Percentiles rank a stretch among this genome's conserved stretches.
These are phyloP conservation scores for Saccharomycopsis fibuligera DNA, from an alignment of 805 yeast genomes.

Conservation along the genomic window DNA sequence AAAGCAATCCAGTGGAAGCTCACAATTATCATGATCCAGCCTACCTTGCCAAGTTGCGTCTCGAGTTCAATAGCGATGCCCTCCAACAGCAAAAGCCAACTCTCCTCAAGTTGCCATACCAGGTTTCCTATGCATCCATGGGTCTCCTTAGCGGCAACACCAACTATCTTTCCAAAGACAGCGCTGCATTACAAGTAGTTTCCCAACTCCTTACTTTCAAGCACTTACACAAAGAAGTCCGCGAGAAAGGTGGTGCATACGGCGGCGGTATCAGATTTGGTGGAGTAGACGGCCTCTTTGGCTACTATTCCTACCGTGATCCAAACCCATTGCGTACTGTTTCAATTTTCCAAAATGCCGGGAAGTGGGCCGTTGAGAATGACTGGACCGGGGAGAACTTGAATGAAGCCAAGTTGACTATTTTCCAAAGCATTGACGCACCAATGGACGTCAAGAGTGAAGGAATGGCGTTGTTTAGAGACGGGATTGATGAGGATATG, in stretches of 20 bases:
- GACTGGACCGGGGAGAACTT: constrained; percentile 59
- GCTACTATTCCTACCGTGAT: constrained; percentile 88
- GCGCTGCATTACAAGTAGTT: constrained; percentile 79
- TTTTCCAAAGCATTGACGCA: constrained; percentile 89
- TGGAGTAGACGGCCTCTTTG: constrained; percentile 72
- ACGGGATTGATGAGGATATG: constrained; percentile 71
- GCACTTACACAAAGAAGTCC: constrained; percentile 77
- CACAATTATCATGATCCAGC: constrained; percentile 3
- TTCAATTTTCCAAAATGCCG: constrained; percentile 48
- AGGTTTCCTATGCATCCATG: constrained; percentile 75
- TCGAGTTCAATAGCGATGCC: background rate
- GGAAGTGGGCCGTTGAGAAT: constrained; percentile 40
- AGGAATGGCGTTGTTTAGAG: constrained; percentile 59
- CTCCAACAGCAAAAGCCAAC: background rate
- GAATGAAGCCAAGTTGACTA: constrained; percentile 83
- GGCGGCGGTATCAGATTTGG: constrained; percentile 91
- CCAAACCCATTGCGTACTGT: constrained; percentile 77
- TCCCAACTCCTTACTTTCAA: constrained; percentile 77
- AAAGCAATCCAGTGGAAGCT: constrained; percentile 20
- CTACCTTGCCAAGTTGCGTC: constrained; percentile 6
- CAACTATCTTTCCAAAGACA: constrained; percentile 60
- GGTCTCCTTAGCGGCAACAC: constrained; percentile 51
- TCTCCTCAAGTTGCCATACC: constrained; percentile 72
- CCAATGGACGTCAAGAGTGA: constrained; percentile 79
- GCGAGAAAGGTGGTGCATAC: constrained; percentile 97